A percentile compares a stretch with the other conserved stretches of the same genome.
These are phyloP conservation scores for Capsicum chinense DNA, from an alignment of 257 asterid species.

Conservation along the genomic window DNA sequence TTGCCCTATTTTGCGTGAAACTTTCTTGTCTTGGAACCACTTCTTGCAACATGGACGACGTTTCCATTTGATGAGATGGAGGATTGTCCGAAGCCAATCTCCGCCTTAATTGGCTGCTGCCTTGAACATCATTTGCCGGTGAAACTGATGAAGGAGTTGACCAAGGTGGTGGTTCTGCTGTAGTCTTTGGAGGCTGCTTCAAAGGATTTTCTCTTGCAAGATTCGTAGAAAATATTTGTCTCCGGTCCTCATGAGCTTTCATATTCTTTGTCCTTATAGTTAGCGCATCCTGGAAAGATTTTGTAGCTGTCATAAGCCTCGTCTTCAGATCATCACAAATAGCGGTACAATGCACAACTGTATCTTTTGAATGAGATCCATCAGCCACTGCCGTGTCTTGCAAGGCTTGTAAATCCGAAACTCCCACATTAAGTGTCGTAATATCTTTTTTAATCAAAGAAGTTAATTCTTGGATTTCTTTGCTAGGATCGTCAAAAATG, in stretches of 20 bases:
- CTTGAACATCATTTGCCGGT: slow-evolving; percentile 48
- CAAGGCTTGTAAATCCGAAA: slow-evolving; percentile 72
- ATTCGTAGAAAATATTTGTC: slow-evolving; percentile 74
- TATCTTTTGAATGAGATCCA: slow-evolving; percentile 68
- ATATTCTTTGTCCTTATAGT: slow-evolving; percentile 80
- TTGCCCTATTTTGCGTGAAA: slow-evolving; percentile 62
- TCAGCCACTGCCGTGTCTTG: slow-evolving; percentile 61
- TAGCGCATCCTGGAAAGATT: slow-evolving; percentile 78
- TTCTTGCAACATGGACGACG: slow-evolving; percentile 74
- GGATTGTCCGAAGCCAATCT: slow-evolving; percentile 59
- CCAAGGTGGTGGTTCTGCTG: slow-evolving; percentile 75
- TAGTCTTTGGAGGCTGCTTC: slow-evolving; percentile 47
- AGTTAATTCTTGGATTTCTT: slow-evolving; percentile 80
- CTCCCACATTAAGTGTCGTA: slow-evolving; percentile 62
- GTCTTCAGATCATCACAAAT: slow-evolving; percentile 83
- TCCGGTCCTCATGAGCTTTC: slow-evolving; percentile 78
- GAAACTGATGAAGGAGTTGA: slow-evolving; percentile 52
- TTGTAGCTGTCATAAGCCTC: slow-evolving; percentile 77
- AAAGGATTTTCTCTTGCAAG: slow-evolving; percentile 76
- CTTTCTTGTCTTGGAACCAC: slow-evolving; percentile 75
- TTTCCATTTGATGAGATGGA: slow-evolving; percentile 60
- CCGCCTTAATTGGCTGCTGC: slow-evolving; percentile 68
- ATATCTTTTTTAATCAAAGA: slow-evolving; percentile 71
- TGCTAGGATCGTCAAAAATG: slow-evolving; percentile 82
- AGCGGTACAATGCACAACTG: slow-evolving; percentile 75